These are phyloP conservation scores for Croton laevigatus DNA, from an alignment of 441 rosid genomes.

Conservation along the genomic window DNA sequence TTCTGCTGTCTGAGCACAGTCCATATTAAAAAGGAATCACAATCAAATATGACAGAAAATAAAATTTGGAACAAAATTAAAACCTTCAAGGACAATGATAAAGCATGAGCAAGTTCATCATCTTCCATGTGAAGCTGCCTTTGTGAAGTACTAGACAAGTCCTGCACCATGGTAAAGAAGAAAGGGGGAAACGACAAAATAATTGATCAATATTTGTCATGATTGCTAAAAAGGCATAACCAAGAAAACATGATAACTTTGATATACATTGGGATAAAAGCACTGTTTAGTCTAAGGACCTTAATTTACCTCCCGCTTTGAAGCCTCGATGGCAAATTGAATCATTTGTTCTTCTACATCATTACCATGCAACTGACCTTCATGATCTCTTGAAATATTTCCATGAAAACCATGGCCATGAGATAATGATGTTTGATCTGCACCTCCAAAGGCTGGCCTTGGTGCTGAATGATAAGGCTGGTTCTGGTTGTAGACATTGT, in stretches of 20 bases:
- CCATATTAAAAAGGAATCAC: constrained; percentile 26
- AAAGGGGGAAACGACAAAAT: background rate
- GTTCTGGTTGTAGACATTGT: constrained; percentile 37
- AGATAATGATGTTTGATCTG: constrained; percentile 30
- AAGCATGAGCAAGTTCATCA: constrained; percentile 68
- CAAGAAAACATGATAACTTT: constrained; percentile 8
- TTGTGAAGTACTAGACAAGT: constrained; percentile 30
- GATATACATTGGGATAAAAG: constrained; percentile 15
- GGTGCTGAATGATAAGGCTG: constrained; percentile 38
- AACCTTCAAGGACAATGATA: constrained; percentile 77
- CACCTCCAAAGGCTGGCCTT: constrained; percentile 31
- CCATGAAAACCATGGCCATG: constrained; percentile 32
- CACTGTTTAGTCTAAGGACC: constrained; percentile 18
- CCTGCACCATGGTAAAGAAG: constrained; percentile 34
- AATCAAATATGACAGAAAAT: constrained; percentile 9
- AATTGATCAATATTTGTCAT: constrained; percentile 6
- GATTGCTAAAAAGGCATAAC: constrained; percentile 4
- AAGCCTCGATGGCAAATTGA: constrained; percentile 76
- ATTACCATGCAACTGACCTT: constrained; percentile 24
- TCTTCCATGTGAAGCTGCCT: constrained; percentile 51
- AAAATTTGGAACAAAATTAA: constrained; percentile 17
- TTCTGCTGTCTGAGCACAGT: constrained; percentile 61
- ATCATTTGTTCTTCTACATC: constrained; percentile 70
- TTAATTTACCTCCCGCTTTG: constrained; percentile 51
- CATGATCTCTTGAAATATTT: constrained; percentile 31